Conservation (phyloP, 495 filamentous ascomycete genomes). For the Amorphotheca resinae region DNA sequence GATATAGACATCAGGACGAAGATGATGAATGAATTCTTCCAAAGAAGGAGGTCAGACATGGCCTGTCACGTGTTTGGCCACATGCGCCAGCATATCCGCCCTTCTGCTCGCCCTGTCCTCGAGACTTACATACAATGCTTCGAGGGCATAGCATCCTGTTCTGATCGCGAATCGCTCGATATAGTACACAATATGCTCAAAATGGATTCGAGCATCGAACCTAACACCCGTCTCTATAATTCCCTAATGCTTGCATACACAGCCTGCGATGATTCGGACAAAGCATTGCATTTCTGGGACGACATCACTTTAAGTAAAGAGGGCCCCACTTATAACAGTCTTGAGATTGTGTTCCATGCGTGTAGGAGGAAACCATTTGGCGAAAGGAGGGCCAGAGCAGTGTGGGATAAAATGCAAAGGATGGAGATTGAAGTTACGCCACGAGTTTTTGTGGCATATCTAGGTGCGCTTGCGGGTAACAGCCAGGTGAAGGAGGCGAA, state of each 20-base stretch:
- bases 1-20: constrained; percentile 44
- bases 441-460: constrained; percentile 58
- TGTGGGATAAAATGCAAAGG: constrained; percentile 60
- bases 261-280: constrained; percentile 46
- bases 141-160: constrained; percentile 54
- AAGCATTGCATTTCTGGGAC: constrained; percentile 66
- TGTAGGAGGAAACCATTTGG: constrained; percentile 56
- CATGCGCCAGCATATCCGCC: constrained; percentile 58
- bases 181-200: constrained; percentile 85
- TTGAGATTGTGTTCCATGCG: constrained; percentile 64
- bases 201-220: constrained; percentile 66
- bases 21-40: constrained; percentile 78
- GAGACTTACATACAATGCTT: constrained; percentile 70
- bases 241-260: constrained; percentile 77
- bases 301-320: constrained; percentile 65
- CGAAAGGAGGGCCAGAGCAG: constrained; percentile 48
- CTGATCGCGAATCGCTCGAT: constrained; percentile 51
- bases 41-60: constrained; percentile 63
- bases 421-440: constrained; percentile 67
- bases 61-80: constrained; percentile 76
- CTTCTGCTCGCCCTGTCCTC: constrained; percentile 44
- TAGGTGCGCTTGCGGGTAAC: constrained; percentile 60
- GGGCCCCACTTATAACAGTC: constrained; percentile 66
- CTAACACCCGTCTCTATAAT: constrained; percentile 65
- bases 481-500: constrained; percentile 52